Percentiles rank a stretch among this genome's conserved stretches.
These are phyloP conservation scores for Pseudogymnoascus sp. DNA, from an alignment of 2,329 filamentous ascomycete genomes.

Conservation along the genomic window DNA sequence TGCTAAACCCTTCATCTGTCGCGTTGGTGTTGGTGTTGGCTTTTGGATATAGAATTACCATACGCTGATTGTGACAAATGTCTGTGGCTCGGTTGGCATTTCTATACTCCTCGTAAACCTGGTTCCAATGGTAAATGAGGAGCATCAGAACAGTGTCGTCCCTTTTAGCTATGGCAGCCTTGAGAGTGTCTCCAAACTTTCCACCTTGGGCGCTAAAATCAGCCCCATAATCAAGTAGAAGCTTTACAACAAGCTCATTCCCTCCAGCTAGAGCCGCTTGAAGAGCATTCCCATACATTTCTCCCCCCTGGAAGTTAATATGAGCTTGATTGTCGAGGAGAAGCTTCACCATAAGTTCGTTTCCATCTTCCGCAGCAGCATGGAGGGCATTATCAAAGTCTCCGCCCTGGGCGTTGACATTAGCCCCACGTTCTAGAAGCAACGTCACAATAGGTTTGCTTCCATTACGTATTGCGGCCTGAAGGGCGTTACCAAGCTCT, in stretches of 20 bases:
- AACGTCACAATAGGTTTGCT: background rate
- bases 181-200: background rate
- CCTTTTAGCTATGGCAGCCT: background rate
- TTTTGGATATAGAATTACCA: background rate
- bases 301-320: constrained; percentile 3
- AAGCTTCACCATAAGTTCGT: background rate
- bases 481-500: background rate
- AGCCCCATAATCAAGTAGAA: background rate
- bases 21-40: background rate
- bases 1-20: background rate
- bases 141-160: background rate
- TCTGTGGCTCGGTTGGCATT: background rate
- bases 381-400: background rate
- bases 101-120: background rate
- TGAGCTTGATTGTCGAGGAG: background rate
- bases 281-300: background rate
- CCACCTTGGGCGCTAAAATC: background rate
- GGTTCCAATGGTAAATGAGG: background rate
- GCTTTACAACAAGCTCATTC: background rate
- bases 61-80: background rate
- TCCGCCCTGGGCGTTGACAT: too few species aligned
- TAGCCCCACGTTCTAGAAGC: background rate
- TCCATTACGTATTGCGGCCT: background rate
- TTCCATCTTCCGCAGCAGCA: background rate
- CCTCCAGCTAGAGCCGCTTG: background rate